phyloP scores from a whole-genome alignment of 2,329 filamentous ascomycete genomes.

The Setomelanomma holmii region DNA sequence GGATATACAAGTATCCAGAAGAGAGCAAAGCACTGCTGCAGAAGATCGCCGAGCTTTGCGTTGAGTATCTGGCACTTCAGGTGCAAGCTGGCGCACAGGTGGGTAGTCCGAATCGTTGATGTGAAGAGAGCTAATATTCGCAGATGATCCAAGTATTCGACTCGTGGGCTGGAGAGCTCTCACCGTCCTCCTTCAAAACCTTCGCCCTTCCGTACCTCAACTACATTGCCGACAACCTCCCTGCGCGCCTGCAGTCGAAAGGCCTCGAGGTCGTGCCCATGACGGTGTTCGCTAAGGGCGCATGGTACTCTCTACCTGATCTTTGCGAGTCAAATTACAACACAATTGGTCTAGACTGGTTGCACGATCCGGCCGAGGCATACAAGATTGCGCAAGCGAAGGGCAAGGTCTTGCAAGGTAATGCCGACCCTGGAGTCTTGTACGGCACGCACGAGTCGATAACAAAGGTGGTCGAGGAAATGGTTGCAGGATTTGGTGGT shows the following conservation, averaged over 20 bases:
- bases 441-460: conserved; percentile 87
- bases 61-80: conserved; percentile 91
- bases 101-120: conserved; percentile 14
- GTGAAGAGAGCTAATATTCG: conserved; percentile 18
- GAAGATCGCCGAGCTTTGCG: conserved; percentile 93
- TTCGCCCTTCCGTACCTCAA: conserved; percentile 88
- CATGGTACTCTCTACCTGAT: conserved; percentile 91
- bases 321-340: conserved; percentile 90
- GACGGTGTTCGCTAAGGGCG: conserved; percentile 98
- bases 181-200: conserved; percentile 79
- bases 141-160: conserved; percentile 95
- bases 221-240: conserved; percentile 83
- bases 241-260: conserved; percentile 74
- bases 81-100: conserved; percentile 92
- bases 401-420: conserved; percentile 87
- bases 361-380: conserved; percentile 86
- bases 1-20: conserved; percentile 88
- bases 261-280: conserved; percentile 85
- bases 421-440: conserved; percentile 90
- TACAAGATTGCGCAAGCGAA: conserved; percentile 73
- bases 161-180: conserved; percentile 95
- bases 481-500: conserved; percentile 84
- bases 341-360: conserved; percentile 93
- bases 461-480: conserved; percentile 79
- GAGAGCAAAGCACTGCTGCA: conserved; percentile 81